phyloP scores from a whole-genome alignment of 495 filamentous ascomycete genomes.

The Pseudoneurospora amorphoporcata region DNA sequence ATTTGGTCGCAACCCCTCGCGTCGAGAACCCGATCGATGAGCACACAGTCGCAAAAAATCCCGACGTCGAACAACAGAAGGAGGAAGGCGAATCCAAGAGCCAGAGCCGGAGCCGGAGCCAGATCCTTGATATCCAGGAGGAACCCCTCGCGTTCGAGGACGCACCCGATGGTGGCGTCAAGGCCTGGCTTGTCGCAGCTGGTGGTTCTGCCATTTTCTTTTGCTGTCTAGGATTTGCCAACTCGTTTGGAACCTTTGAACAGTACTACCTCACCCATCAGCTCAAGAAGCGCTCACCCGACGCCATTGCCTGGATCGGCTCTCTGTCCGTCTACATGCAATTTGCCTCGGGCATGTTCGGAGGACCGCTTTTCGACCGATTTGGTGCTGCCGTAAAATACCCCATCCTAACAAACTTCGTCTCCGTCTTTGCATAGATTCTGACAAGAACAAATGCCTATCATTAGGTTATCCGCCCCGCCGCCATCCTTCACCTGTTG shows the following conservation, averaged over 20 bases:
- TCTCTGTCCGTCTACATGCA: slow-evolving; percentile 39
- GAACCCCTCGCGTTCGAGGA: background rate
- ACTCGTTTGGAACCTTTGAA: slow-evolving; percentile 52
- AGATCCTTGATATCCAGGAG: background rate
- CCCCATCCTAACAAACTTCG: background rate
- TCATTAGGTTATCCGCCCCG: slow-evolving; percentile 27
- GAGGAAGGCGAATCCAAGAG: background rate
- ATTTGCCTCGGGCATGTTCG: slow-evolving; percentile 32
- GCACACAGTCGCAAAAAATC: background rate
- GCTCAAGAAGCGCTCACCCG: slow-evolving; percentile 35
- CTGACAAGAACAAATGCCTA: background rate
- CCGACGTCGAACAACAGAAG: background rate
- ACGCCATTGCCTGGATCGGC: slow-evolving; percentile 52
- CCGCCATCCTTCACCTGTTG: slow-evolving; percentile 28
- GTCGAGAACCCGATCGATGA: background rate
- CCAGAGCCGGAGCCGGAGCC: background rate
- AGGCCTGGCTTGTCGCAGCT: slow-evolving; percentile 24
- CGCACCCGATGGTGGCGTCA: slow-evolving; percentile 23
- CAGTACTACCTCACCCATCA: slow-evolving; percentile 47
- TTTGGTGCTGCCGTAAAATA: slow-evolving; percentile 32
- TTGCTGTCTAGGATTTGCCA: slow-evolving; percentile 49
- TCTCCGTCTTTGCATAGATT: background rate
- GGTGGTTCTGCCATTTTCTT: slow-evolving; percentile 30
- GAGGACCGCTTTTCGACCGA: slow-evolving; percentile 40
- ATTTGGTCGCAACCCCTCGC: background rate